phyloP scores from a whole-genome alignment of 129 eudicot species.

The Silybum marianum region DNA sequence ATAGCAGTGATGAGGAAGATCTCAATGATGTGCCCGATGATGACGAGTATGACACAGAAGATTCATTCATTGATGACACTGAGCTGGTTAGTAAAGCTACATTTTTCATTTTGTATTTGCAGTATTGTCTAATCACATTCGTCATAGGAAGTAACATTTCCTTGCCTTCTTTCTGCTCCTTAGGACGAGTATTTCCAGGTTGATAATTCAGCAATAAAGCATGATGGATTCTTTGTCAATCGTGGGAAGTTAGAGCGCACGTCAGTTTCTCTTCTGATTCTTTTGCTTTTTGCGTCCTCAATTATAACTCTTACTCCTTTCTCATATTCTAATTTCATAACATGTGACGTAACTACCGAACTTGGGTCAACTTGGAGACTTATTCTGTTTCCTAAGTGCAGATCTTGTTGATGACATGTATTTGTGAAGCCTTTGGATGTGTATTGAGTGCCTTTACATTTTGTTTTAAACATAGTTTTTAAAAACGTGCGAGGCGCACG shows the following conservation, averaged over 20 bases:
- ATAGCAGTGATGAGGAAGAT: conserved; percentile 97
- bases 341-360: neutral
- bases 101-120: conserved; percentile 1
- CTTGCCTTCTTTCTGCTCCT: conserved; percentile 21
- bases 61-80: conserved; percentile 91
- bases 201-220: conserved; percentile 92
- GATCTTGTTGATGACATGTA: conserved; percentile 9
- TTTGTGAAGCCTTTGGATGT: neutral
- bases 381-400: conserved; percentile 9
- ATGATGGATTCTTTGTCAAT: conserved; percentile 97
- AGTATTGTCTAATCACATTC: neutral
- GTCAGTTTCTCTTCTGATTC: conserved; percentile 50
- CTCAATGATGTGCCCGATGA: conserved; percentile 90
- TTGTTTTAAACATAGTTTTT: neutral
- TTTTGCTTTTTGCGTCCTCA: conserved; percentile 2
- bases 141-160: neutral
- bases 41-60: conserved; percentile 98
- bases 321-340: conserved; percentile 16
- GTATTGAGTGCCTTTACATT: conserved; percentile 3
- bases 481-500: too few relatives aligned
- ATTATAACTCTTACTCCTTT: neutral
- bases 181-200: conserved; percentile 99
- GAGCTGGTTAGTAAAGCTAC: conserved; percentile 68
- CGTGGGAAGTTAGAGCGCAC: conserved; percentile 91
- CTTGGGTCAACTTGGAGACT: neutral